A percentile compares a stretch with the other conserved stretches of the same genome.
These are phyloP conservation scores for Rhododendron vialii DNA, from an alignment of 148 eudicot genomes.

Conservation along the genomic window DNA sequence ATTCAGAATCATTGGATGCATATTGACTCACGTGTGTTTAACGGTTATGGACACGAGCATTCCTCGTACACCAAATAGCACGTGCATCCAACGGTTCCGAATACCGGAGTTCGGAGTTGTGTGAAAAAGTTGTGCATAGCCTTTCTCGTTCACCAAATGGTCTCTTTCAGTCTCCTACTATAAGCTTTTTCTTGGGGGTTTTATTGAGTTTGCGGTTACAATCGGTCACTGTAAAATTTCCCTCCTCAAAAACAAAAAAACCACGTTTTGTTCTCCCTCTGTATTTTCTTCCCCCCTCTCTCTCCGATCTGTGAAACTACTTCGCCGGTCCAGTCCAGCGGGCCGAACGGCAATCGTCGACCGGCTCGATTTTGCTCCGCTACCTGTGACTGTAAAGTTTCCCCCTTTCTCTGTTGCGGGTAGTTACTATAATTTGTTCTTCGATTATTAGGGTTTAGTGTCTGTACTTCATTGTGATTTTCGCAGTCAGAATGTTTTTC, in stretches of 20 bases:
- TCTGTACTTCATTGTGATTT: neutral
- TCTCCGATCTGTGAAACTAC: neutral
- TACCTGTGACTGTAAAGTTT: neutral
- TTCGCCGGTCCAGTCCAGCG: neutral
- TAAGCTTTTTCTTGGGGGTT: too few relatives aligned
- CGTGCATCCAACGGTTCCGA: too few relatives aligned
- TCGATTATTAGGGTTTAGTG: neutral
- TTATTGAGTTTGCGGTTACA: too few relatives aligned
- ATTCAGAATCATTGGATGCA: too few relatives aligned
- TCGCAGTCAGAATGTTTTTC: neutral
- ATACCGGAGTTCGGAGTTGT: too few relatives aligned
- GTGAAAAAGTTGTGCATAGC: too few relatives aligned
- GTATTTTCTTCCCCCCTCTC: neutral
- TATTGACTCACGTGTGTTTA: too few relatives aligned
- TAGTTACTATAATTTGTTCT: neutral
- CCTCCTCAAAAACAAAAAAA: neutral
- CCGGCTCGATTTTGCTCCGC: neutral
- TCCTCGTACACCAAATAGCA: too few relatives aligned
- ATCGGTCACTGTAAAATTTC: too few relatives aligned
- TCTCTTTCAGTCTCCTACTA: too few relatives aligned
- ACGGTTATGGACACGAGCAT: too few relatives aligned
- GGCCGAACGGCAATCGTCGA: neutral
- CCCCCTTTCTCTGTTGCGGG: neutral
- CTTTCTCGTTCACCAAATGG: too few relatives aligned
- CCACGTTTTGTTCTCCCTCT: neutral